Evolutionary conservation across 2,329 filamentous ascomycete species (phyloP).

Genomic region (Chaetoscypha palmicola): DNA sequence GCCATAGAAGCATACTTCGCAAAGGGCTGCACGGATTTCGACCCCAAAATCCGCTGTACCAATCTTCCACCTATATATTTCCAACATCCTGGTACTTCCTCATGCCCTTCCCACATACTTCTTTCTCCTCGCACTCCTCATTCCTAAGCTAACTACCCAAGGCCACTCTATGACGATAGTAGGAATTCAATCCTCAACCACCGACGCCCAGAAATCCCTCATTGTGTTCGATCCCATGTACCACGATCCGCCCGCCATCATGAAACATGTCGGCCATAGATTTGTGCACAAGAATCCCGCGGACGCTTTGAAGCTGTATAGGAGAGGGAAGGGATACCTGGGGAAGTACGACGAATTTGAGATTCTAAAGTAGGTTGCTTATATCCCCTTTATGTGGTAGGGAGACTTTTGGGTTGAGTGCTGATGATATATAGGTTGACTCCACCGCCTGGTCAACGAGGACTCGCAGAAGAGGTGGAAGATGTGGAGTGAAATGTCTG

Average conservation of each 20-base stretch:
- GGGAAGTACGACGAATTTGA: conserved; percentile 72
- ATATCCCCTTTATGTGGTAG: neutral
- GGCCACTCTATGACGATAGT: conserved; percentile 89
- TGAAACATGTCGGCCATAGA: conserved; percentile 46
- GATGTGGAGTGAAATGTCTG: too few relatives aligned
- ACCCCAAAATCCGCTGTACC: conserved; percentile 63
- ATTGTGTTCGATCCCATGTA: conserved; percentile 87
- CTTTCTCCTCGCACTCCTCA: neutral
- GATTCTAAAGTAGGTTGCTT: conserved; percentile 56
- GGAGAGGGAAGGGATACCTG: conserved; percentile 61
- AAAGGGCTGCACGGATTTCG: conserved; percentile 40
- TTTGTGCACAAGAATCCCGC: conserved; percentile 42
- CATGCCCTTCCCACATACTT: too few relatives aligned
- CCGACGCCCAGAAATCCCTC: conserved; percentile 58
- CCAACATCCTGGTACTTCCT: conserved; percentile 61
- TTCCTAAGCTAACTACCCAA: conserved; percentile 19
- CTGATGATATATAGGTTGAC: too few relatives aligned
- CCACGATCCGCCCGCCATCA: conserved; percentile 58
- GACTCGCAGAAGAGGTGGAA: too few relatives aligned
- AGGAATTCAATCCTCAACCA: conserved; percentile 67
- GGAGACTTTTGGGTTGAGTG: too few relatives aligned
- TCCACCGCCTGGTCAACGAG: too few relatives aligned
- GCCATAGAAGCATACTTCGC: conserved; percentile 71
- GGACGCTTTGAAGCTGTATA: conserved; percentile 62
- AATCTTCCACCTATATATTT: conserved; percentile 79